phyloP scores from a whole-genome alignment of 768 basidiomycete genomes.

The Filobasidium floriforme region DNA sequence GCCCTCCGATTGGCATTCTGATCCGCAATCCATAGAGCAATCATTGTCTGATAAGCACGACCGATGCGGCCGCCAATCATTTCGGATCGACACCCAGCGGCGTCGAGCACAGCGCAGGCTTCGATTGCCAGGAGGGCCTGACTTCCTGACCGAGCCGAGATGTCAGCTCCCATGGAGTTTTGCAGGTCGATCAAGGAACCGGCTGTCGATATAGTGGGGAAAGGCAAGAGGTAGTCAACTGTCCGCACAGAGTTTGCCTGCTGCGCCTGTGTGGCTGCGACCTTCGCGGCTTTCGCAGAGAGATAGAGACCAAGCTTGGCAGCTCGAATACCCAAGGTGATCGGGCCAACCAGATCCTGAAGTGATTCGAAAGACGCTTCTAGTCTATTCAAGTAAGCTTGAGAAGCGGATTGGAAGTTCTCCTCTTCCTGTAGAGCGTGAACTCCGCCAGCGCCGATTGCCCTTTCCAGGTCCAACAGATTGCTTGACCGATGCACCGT shows the following conservation, averaged over 20 bases:
- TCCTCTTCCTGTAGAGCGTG: constrained; percentile 52
- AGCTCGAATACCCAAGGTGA: constrained; percentile 60
- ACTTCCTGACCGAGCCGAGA: not conserved
- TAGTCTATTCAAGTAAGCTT: constrained; percentile 68
- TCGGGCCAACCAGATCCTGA: constrained; percentile 60
- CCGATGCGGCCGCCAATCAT: constrained; percentile 10
- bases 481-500: constrained; percentile 55
- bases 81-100: constrained; percentile 17
- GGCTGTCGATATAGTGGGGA: constrained; percentile 23
- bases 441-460: constrained; percentile 24
- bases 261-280: constrained; percentile 35
- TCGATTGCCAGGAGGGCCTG: not conserved
- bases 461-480: constrained; percentile 50
- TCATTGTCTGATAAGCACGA: constrained; percentile 1
- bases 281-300: constrained; percentile 31
- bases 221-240: constrained; percentile 26
- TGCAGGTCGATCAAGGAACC: not conserved
- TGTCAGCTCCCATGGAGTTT: not conserved
- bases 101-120: not conserved
- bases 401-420: constrained; percentile 69
- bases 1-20: constrained; percentile 60
- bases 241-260: constrained; percentile 29
- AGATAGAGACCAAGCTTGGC: constrained; percentile 67
- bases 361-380: constrained; percentile 61
- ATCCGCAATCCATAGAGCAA: constrained; percentile 67